Conservation (phyloP, 2,329 filamentous ascomycete genomes). For the Fusarium liriodendri region DNA sequence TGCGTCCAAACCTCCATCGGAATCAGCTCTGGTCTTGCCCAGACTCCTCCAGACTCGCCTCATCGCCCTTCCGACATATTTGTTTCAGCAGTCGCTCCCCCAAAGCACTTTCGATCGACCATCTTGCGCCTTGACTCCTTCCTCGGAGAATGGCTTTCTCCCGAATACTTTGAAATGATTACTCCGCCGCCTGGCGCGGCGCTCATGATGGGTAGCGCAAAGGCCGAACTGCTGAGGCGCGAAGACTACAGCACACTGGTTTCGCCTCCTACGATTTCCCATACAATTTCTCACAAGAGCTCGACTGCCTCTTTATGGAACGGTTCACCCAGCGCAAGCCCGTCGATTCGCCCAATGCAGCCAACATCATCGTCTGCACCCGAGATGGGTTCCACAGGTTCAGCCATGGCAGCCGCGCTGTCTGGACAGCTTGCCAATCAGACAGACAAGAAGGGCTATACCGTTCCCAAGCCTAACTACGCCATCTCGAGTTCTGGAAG, state of each 20-base stretch:
- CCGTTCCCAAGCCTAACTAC: conserved; percentile 83
- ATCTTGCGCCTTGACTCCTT: conserved; percentile 89
- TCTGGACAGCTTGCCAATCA: conserved; percentile 44
- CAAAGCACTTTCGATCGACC: conserved; percentile 61
- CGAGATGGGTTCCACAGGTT: conserved; percentile 43
- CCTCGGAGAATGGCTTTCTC: conserved; percentile 93
- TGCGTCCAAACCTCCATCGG: conserved; percentile 93
- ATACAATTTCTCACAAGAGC: conserved; percentile 32
- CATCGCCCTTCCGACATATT: conserved; percentile 50
- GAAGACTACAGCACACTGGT: conserved; percentile 72
- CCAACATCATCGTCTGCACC: conserved; percentile 32
- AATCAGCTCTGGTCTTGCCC: conserved; percentile 85
- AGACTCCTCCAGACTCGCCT: conserved; percentile 54
- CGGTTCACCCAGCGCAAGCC: conserved; percentile 44
- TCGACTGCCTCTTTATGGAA: conserved; percentile 49
- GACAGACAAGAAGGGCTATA: conserved; percentile 65
- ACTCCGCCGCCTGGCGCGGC: conserved; percentile 87
- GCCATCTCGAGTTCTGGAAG: conserved; percentile 82
- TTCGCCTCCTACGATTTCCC: conserved; percentile 27
- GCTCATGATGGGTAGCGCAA: conserved; percentile 89
- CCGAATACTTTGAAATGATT: conserved; percentile 93
- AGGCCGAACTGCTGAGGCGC: conserved; percentile 83
- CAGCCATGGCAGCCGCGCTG: conserved; percentile 50
- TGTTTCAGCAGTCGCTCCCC: conserved; percentile 46
- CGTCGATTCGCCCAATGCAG: conserved; percentile 32